These are phyloP conservation scores for Orbilia ellipsospora DNA, from an alignment of 2,329 filamentous ascomycete genomes.

Conservation along the genomic window DNA sequence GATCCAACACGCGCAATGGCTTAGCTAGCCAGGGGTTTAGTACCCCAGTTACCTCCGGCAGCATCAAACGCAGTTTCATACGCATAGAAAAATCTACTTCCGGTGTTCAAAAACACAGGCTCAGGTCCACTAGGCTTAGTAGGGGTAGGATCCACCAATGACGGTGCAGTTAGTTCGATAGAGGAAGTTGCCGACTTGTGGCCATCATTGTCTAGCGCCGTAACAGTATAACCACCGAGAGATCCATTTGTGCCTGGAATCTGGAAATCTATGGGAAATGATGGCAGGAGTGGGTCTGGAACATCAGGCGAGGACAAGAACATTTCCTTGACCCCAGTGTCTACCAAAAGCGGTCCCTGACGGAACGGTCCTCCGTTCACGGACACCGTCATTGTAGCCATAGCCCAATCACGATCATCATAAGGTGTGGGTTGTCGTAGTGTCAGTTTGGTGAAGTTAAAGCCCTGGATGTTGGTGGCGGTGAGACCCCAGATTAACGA, in stretches of 20 bases:
- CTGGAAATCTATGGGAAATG: conserved; percentile 24
- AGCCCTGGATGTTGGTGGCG: conserved; percentile 23
- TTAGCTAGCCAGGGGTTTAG: background rate
- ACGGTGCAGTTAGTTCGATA: conserved; percentile 17
- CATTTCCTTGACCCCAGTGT: conserved; percentile 44
- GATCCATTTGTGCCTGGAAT: conserved; percentile 23
- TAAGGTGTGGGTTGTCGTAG: conserved; percentile 40
- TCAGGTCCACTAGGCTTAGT: conserved; percentile 41
- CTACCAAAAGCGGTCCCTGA: conserved; percentile 25
- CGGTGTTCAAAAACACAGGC: conserved; percentile 45
- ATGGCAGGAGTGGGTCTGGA: conserved; percentile 14
- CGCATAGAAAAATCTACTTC: conserved; percentile 46
- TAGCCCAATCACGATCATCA: conserved; percentile 39
- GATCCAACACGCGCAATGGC: background rate
- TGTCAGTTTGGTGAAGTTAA: conserved; percentile 21
- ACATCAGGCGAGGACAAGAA: conserved; percentile 45
- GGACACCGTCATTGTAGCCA: conserved; percentile 21
- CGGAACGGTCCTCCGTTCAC: conserved; percentile 22
- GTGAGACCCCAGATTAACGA: conserved; percentile 32
- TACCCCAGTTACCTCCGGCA: conserved; percentile 36
- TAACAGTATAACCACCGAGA: conserved; percentile 27
- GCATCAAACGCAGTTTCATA: conserved; percentile 44
- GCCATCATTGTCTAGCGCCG: conserved; percentile 1
- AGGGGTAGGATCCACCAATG: conserved; percentile 32
- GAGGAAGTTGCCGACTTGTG: conserved; percentile 22